Base-by-base conservation (phyloP, 2,329 filamentous ascomycete species). In the Calonectria honghensis region DNA sequence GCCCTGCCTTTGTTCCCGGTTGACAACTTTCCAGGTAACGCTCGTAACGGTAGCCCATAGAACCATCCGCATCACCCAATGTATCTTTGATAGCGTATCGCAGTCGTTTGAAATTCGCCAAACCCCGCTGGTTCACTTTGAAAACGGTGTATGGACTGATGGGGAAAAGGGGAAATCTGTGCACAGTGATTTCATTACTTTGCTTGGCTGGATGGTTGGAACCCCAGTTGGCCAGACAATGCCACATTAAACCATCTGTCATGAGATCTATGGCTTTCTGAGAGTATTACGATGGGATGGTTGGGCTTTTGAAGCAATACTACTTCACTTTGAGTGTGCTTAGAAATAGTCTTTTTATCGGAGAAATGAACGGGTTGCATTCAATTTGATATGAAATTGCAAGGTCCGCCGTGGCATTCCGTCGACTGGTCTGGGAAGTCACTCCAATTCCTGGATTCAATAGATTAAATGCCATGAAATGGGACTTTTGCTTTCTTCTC, bases 11-110 rank as follows among this genome's bases (percentile, higher is more conserved):
- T 37, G 20, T 16, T 9, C 11, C 31, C 3, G 6, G 13, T 50
- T 54, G n/a, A 67, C 29, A 29, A 6, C 4, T 7, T 27, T 20
- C n/a, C 3, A 67, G 64, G 48, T 29, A 10, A 67, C 64, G 3
- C 18, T 67, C 14, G 10, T 67, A 13, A 39, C 64, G 10, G 31
- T 32, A 11, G 24, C 64, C 2, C 48, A 41, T 14, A 24, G 64
- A 54, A 67, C 41, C 11, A 24, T 52, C 9, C 64, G 64, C 16
- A 52, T 67, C n/a, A 67, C 48, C 6, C 64, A 67, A 39, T 67
- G 64, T 37, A 41, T 67, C 4, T 9, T 67, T 11, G 64, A 67
- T 14, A n/a, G 18, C 27, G n/a, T 29, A 16, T 52, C 31, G 4
- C 13, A 35, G 24, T 29, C 48, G 1, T 54, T 67, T 50, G 48